These are phyloP conservation scores for Alternaria triticina DNA, from an alignment of 2,329 filamentous ascomycete species.

Conservation along the genomic window DNA sequence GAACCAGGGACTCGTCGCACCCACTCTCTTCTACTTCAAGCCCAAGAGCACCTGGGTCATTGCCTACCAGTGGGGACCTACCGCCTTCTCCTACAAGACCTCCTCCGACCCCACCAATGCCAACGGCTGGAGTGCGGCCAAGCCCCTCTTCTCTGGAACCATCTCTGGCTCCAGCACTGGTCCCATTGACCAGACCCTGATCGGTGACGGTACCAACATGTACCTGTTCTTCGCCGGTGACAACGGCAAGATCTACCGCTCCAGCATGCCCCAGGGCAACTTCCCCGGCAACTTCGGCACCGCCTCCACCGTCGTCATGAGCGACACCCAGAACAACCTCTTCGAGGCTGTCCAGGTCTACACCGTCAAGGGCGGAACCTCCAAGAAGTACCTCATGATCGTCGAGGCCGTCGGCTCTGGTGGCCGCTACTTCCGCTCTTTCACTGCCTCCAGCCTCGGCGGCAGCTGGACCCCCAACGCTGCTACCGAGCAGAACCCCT, in stretches of 20 bases:
- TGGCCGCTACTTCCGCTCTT: conserved; percentile 71
- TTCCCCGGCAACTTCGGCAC: conserved; percentile 68
- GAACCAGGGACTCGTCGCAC: conserved; percentile 59
- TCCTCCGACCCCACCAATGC: conserved; percentile 63
- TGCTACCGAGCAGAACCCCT: conserved; percentile 62
- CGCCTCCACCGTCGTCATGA: conserved; percentile 57
- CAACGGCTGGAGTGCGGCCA: conserved; percentile 62
- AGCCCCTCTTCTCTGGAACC: conserved; percentile 64
- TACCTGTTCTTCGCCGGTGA: conserved; percentile 73
- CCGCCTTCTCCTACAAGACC: conserved; percentile 66
- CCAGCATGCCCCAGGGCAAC: conserved; percentile 66
- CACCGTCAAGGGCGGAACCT: conserved; percentile 57
- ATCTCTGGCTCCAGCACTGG: conserved; percentile 61
- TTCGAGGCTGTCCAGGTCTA: conserved; percentile 74
- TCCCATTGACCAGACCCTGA: conserved; percentile 68
- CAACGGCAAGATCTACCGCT: conserved; percentile 70
- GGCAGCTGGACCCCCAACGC: conserved; percentile 67
- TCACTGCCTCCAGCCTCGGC: conserved; percentile 63
- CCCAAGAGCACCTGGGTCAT: conserved; percentile 70
- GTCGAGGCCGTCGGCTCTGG: conserved; percentile 65
- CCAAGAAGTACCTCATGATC: conserved; percentile 68
- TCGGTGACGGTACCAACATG: conserved; percentile 67
- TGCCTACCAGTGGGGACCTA: conserved; percentile 69
- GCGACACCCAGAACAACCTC: conserved; percentile 62
- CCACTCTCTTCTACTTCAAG: conserved; percentile 67